These are phyloP conservation scores for Nidularia pulvinata DNA, from an alignment of 768 basidiomycete species.

Conservation along the genomic window DNA sequence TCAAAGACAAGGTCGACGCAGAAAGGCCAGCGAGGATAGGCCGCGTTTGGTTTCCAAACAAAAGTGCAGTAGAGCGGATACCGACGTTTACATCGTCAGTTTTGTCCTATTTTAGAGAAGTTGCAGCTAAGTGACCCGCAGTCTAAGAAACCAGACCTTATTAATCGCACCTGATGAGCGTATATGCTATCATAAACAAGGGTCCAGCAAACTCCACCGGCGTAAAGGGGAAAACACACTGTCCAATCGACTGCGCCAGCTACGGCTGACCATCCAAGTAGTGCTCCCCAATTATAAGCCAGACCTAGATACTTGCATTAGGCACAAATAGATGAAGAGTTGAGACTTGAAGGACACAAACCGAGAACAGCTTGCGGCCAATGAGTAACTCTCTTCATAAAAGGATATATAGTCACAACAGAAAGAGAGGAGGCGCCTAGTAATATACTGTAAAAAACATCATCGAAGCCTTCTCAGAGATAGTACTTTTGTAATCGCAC, in stretches of 20 bases:
- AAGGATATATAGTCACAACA: conserved; percentile 86
- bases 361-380: conserved; percentile 98
- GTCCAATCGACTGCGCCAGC: conserved; percentile 79
- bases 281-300: conserved; percentile 96
- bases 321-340: not conserved
- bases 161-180: conserved; percentile 78
- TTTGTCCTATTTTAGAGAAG: conserved; percentile 68
- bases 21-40: conserved; percentile 78
- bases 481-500: conserved; percentile 37
- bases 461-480: not conserved
- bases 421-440: conserved; percentile 92
- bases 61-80: conserved; percentile 92
- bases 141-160: not conserved
- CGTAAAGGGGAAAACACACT: conserved; percentile 86
- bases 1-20: conserved; percentile 65
- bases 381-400: conserved; percentile 97
- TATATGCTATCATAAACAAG: conserved; percentile 98
- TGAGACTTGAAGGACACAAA: conserved; percentile 28
- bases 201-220: conserved; percentile 91
- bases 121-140: too few relatives aligned
- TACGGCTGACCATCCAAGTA: conserved; percentile 96
- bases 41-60: conserved; percentile 80
- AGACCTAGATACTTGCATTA: conserved; percentile 52
- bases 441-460: conserved; percentile 58
- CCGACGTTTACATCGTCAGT: conserved; percentile 83